Percentiles rank a stretch among this genome's conserved stretches.
Conservation (phyloP, 306 rosid genomes). For the Gleditsia sinensis region DNA sequence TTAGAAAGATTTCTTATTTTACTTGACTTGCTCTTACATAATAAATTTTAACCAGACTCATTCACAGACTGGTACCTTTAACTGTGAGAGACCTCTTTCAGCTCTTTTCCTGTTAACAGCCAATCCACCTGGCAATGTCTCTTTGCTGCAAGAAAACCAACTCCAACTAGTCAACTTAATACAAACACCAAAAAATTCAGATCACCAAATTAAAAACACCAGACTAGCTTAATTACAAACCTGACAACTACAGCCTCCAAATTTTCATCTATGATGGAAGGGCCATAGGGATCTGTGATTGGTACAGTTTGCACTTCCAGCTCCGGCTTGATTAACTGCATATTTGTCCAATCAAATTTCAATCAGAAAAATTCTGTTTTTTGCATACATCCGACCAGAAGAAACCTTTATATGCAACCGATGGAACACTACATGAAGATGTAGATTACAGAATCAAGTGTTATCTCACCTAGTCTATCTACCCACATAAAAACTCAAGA, state of each 20-base stretch:
- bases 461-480: neutral
- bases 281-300: conserved; percentile 86
- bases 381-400: neutral
- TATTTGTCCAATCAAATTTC: neutral
- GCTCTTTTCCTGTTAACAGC: conserved; percentile 81
- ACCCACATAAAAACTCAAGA: conserved; percentile 5
- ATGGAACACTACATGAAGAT: conserved; percentile 5
- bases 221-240: conserved; percentile 43
- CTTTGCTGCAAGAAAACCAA: conserved; percentile 65
- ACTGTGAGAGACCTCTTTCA: conserved; percentile 71
- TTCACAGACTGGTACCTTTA: conserved; percentile 54
- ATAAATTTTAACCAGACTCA: conserved; percentile 11
- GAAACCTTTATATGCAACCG: conserved; percentile 1
- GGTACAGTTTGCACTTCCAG: conserved; percentile 75
- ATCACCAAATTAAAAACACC: neutral
- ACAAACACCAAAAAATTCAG: neutral
- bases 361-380: too few species aligned
- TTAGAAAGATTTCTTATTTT: neutral
- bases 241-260: conserved; percentile 92
- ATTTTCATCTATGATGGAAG: conserved; percentile 75
- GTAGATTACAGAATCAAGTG: neutral
- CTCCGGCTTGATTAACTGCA: conserved; percentile 80
- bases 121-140: conserved; percentile 85
- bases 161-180: conserved; percentile 5
- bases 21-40: neutral